A percentile compares a stretch with the other conserved stretches of the same genome.
These are phyloP conservation scores for Linaria vulgaris DNA, from an alignment of 257 asterid species.

Conservation along the genomic window DNA sequence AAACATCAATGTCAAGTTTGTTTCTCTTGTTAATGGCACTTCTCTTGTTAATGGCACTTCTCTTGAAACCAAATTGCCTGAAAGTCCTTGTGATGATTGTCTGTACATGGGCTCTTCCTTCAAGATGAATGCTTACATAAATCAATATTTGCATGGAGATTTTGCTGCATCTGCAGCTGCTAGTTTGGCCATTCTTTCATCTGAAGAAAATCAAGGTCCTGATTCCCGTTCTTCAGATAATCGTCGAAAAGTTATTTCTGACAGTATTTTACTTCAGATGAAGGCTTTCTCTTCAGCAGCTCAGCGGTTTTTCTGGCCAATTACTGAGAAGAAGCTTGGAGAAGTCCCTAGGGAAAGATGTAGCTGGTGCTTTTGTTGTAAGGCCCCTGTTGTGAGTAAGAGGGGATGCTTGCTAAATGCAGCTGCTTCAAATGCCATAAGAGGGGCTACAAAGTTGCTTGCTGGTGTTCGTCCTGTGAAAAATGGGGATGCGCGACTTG, in stretches of 20 bases:
- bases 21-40: constrained; percentile 27
- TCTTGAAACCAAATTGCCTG: constrained; percentile 27
- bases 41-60: constrained; percentile 28
- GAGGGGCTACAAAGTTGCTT: constrained; percentile 57
- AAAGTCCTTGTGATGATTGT: constrained; percentile 25
- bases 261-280: constrained; percentile 55
- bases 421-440: constrained; percentile 74
- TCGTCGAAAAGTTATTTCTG: constrained; percentile 50
- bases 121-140: constrained; percentile 53
- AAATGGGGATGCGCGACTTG: constrained; percentile 59
- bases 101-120: constrained; percentile 67
- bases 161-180: constrained; percentile 92
- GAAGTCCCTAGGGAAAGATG: constrained; percentile 91
- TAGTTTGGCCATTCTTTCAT: constrained; percentile 59
- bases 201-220: constrained; percentile 55
- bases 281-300: constrained; percentile 77
- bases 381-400: constrained; percentile 63
- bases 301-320: constrained; percentile 79
- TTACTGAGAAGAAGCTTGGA: constrained; percentile 63
- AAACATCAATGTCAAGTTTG: constrained; percentile 17
- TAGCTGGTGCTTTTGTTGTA: constrained; percentile 85
- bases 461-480: constrained; percentile 53
- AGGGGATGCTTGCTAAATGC: constrained; percentile 80
- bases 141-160: constrained; percentile 78
- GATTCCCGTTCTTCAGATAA: constrained; percentile 46